Conservation (phyloP, 345 rosid species). For the Aethionema arabicum region DNA sequence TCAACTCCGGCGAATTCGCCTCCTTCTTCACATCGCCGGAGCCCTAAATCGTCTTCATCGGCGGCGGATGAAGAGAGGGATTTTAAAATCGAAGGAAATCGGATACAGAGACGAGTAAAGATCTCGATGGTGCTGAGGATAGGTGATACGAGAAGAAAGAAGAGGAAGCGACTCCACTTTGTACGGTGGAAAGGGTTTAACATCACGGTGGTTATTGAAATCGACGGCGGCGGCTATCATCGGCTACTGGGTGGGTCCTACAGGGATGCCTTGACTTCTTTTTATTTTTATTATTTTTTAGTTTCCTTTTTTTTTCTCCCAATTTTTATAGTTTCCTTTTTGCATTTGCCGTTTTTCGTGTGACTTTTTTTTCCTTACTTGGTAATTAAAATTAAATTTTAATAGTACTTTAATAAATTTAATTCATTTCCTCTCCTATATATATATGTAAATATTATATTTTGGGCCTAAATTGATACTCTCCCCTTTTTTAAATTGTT, state of each 20-base stretch:
- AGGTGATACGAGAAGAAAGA: slow-evolving; percentile 59
- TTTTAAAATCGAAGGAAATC: slow-evolving; percentile 18
- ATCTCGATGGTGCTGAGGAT: slow-evolving; percentile 51
- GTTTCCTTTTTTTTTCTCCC: not conserved
- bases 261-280: slow-evolving; percentile 4
- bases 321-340: not conserved
- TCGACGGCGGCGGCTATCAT: slow-evolving; percentile 4
- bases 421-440: no score
- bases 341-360: not conserved
- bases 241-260: slow-evolving; percentile 18
- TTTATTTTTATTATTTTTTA: no score
- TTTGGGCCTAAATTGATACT: no score
- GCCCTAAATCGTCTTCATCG: slow-evolving; percentile 38
- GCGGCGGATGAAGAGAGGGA: slow-evolving; percentile 8
- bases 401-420: no score
- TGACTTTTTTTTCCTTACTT: not conserved
- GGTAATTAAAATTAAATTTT: no score
- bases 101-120: slow-evolving; percentile 39
- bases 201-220: slow-evolving; percentile 42
- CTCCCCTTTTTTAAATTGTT: no score
- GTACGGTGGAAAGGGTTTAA: slow-evolving; percentile 48
- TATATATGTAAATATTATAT: no score
- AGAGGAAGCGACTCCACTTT: slow-evolving; percentile 47
- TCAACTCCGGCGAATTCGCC: slow-evolving; percentile 27
- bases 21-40: slow-evolving; percentile 60